Conservation (phyloP, 441 rosid species). For the Viola pubescens region DNA sequence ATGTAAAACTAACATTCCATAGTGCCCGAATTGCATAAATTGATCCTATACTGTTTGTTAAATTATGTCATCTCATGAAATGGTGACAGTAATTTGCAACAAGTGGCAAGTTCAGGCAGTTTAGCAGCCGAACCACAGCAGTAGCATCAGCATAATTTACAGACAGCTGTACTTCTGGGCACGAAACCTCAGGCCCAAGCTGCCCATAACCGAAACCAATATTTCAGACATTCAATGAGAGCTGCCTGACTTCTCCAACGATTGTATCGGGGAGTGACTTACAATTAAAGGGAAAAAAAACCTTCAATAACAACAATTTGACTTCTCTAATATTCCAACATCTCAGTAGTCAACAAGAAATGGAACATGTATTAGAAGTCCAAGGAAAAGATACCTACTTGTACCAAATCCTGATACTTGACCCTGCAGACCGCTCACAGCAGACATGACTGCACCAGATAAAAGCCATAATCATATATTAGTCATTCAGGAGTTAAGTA, state of each 20-base stretch:
- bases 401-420: constrained; percentile 64
- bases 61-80: not conserved
- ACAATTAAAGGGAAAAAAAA: not conserved
- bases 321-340: not conserved
- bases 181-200: not conserved
- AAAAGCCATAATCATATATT: constrained; percentile 13
- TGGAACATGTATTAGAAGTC: not conserved
- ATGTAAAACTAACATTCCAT: too few species aligned
- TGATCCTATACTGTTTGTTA: not conserved
- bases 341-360: constrained; percentile 7
- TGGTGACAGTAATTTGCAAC: not conserved
- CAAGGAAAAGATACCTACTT: constrained; percentile 38
- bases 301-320: not conserved
- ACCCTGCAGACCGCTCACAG: constrained; percentile 89
- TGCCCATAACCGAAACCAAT: not conserved
- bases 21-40: not conserved
- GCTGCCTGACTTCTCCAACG: not conserved
- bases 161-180: not conserved
- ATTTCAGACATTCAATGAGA: not conserved
- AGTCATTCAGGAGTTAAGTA: not conserved
- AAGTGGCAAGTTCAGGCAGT: not conserved
- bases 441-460: constrained; percentile 82
- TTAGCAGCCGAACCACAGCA: not conserved
- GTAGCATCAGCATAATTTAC: not conserved
- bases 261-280: not conserved